Conservation (phyloP, 805 yeast species). For the Sporopachydermia quercuum region DNA sequence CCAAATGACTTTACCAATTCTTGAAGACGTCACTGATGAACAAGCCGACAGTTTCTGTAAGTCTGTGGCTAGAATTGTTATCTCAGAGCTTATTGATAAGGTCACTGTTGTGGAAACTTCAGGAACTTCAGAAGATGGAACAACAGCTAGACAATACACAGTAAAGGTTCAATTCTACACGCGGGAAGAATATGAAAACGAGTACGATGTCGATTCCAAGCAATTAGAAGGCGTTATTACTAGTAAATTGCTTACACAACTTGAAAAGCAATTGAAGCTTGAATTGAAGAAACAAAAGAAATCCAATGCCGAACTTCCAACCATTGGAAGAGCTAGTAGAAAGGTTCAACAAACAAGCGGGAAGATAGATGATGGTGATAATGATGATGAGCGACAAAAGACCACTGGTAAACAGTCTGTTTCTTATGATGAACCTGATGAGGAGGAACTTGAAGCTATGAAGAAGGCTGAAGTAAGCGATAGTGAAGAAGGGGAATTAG, state of each 20-base stretch:
- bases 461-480: slow-evolving; percentile 70
- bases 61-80: slow-evolving; percentile 66
- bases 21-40: slow-evolving; percentile 64
- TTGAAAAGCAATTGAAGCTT: slow-evolving; percentile 62
- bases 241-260: slow-evolving; percentile 44
- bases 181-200: slow-evolving; percentile 61
- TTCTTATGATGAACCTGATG: slow-evolving; percentile 91
- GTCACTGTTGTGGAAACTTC: slow-evolving; percentile 83
- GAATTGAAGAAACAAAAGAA: slow-evolving; percentile 74
- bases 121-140: slow-evolving; percentile 36
- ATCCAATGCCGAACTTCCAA: slow-evolving; percentile 32
- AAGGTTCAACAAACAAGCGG: slow-evolving; percentile 26
- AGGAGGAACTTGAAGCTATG: slow-evolving; percentile 86
- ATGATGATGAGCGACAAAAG: slow-evolving; percentile 44
- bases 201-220: slow-evolving; percentile 75
- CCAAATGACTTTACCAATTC: slow-evolving; percentile 88
- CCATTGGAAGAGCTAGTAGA: slow-evolving; percentile 59
- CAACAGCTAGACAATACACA: slow-evolving; percentile 52
- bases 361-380: slow-evolving; percentile 24
- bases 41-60: slow-evolving; percentile 90
- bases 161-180: slow-evolving; percentile 67
- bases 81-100: slow-evolving; percentile 79
- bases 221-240: slow-evolving; percentile 61
- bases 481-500: slow-evolving; percentile 30
- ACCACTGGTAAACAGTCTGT: slow-evolving; percentile 70